Conservation (phyloP, 108 stramenopile genomes). For the Fistulifera solaris region DNA sequence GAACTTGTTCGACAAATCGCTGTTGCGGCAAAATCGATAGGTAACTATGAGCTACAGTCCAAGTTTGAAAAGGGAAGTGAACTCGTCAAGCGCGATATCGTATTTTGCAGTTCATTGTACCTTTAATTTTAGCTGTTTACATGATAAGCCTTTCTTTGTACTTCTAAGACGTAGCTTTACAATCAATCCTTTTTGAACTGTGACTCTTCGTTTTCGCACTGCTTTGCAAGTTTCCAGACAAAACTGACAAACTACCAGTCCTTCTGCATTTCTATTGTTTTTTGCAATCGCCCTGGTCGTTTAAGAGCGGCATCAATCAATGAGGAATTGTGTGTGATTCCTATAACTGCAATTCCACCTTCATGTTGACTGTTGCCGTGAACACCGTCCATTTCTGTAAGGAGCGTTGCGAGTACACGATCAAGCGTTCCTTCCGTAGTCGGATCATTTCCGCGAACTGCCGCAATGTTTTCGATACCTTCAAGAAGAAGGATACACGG, state of each 20-base stretch:
- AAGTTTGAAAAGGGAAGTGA: slow-evolving; percentile 94
- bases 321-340: slow-evolving; percentile 54
- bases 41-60: slow-evolving; percentile 85
- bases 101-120: slow-evolving; percentile 94
- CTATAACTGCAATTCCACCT: slow-evolving; percentile 56
- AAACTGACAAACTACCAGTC: no score
- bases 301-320: slow-evolving; percentile 75
- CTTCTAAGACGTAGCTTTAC: not conserved
- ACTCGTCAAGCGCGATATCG: slow-evolving; percentile 93
- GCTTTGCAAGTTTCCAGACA: no score
- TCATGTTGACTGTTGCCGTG: slow-evolving; percentile 12
- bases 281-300: slow-evolving; percentile 65
- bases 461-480: slow-evolving; percentile 77
- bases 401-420: slow-evolving; percentile 69
- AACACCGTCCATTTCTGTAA: slow-evolving; percentile 79
- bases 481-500: slow-evolving; percentile 80
- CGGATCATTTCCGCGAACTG: slow-evolving; percentile 67
- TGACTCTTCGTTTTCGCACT: no score
- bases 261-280: slow-evolving; percentile 10
- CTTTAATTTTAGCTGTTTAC: slow-evolving; percentile 33
- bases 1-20: slow-evolving; percentile 96
- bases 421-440: slow-evolving; percentile 87
- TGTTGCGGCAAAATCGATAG: slow-evolving; percentile 87
- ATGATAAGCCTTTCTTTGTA: not conserved
- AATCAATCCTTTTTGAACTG: no score